Base-by-base conservation (phyloP, 2,329 filamentous ascomycete species). In the Dactylellina cionopaga region DNA sequence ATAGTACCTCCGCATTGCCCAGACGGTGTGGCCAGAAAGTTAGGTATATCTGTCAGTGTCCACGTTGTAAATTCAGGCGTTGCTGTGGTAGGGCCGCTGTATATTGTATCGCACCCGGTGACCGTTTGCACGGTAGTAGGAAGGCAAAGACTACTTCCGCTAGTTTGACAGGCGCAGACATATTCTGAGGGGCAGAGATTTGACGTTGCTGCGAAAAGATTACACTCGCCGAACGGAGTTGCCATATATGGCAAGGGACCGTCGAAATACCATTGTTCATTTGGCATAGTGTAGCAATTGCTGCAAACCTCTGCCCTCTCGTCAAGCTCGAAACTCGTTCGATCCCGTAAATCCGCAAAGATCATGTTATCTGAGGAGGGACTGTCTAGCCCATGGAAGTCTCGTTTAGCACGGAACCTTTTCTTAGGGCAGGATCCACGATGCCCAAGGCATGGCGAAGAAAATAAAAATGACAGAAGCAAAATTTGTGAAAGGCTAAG, bases 1-100 rank as follows among this genome's bases (percentile, higher is more conserved):
- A 13, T 37, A 0, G 37, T 55, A 13, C 60, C 60, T 22, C 60
- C 60, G 22, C 60, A 65, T 24, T 65, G 60, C 1, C 49, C 47
- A 22, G 19, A 55, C 1, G 24, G 5, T 7, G 7, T 19, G 7
- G 60, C 60, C 5, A 44, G 7, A 31, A 31, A 10, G 4, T 24
- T 65, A 9, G 29, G 37, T 2, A 51, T 27, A 5, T 3, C 7
- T 13, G 27, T 7, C 6, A n/a, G n/a, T n/a, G 9, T 11, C 47
- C 43, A 51, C 15, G 5, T 2, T 2, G 55, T 47, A 9, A 15
- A 10, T 5, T 9, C 5, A 9, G 37, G n/a, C n/a, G 9, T 6
- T 41, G 37, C 7, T 5, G n/a, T 15, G 37, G n/a, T 41, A 5
- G 19, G 5, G 1, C 39, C 55, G n/a, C 24, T 41, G 25, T 46